Base-by-base conservation (phyloP, 2,329 filamentous ascomycete species). In the Epichloe hybrida region DNA sequence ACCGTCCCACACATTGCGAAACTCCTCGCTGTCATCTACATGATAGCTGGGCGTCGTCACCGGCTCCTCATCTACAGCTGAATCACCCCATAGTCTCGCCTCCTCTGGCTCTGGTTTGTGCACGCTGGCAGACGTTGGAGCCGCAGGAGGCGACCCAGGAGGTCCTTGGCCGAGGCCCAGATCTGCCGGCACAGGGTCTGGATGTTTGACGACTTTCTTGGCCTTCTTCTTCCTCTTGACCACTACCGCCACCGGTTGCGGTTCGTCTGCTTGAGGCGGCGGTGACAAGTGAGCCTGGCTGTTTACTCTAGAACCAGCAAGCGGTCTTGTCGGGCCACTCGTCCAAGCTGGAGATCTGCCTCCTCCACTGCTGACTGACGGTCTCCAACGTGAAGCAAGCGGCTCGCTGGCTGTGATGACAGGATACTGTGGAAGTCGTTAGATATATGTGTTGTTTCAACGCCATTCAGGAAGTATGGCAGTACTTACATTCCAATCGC, bases 401-500 rank as follows among this genome's bases (percentile, higher is more conserved):
- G 88, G 85, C 56, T 88, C 79, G 63, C 73, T 78, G 42, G 76
- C 90, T 36, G 90, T 91, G 57, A 97, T 90, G 31, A 97, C 91
- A 23, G 90, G 91, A 66, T 97, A 97, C 87, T 93, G 48, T 13
- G 35, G 3, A 44, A 5, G 17, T 48, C 17, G 56, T 72, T 50
- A 70, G 62, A 21, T 27, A 37, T 8, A 1, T 15, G 4, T 31
- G 21, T 37, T 4, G 15, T 38, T 12, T 13, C 52, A 45, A 47
- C 5, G 17, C 43, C 43, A 52, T 54, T 48, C 2, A 20, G 23
- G 9, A 53, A 13, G 20, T 27, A 9, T 11, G 42, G 20, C 15
- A 17, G 46, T 27, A 80, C 86, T 74, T 70, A 91, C 88, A 67
- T 97, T 96, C 88, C 90, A 97, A 62, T 97, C 91, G 2, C 86